Evolutionary conservation across 441 rosid species (phyloP), one percentile per base, ranked within the genome.

Genomic region (Corymbia citriodora): DNA sequence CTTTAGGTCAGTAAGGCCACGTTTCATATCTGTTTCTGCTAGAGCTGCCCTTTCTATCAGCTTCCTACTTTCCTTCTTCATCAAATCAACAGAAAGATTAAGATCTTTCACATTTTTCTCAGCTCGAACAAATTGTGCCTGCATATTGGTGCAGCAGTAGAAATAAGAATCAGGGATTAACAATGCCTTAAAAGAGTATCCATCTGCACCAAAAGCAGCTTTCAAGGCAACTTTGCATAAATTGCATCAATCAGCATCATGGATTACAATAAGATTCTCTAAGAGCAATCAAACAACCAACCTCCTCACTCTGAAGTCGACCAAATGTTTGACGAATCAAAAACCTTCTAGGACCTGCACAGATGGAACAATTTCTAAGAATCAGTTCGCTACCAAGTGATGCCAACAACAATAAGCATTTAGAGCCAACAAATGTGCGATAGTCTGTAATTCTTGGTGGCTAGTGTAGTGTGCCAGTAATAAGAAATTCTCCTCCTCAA

Each of bases 251-350:
- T 23, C 52, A 59, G 87, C 55, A 55, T 79, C 72, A 55, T 25
- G 33, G 27, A 81, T 87, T 27, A 16, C 57, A 87, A 63, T 68
- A 79, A 91, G 85, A 88, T 89, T 83, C 88, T 83, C 57, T 16
- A n/a, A 74, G 72, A 72, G 54, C 89, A 61, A 89, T 79, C 18
- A 65, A 53, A 65, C 65, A 72, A 90, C 87, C 61, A 93, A 95
- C 99, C 99, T 98, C 99, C 94, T 98, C 99, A 89, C 97, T 98
- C 89, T 93, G 98, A 87, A 97, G 91, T 63, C 96, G 94, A 55
- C 99, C 99, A 36, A 96, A 92, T 33, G 98, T 98, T 70, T 95
- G 92, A 79, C 96, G 97, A 90, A 96, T 92, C 90, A 98, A 90
- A 93, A 98, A 93, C 92, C 97, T 96, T 93, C 99, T 94, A 31